Conservation (phyloP, 345 rosid genomes). For the Syzygium aromaticum region DNA sequence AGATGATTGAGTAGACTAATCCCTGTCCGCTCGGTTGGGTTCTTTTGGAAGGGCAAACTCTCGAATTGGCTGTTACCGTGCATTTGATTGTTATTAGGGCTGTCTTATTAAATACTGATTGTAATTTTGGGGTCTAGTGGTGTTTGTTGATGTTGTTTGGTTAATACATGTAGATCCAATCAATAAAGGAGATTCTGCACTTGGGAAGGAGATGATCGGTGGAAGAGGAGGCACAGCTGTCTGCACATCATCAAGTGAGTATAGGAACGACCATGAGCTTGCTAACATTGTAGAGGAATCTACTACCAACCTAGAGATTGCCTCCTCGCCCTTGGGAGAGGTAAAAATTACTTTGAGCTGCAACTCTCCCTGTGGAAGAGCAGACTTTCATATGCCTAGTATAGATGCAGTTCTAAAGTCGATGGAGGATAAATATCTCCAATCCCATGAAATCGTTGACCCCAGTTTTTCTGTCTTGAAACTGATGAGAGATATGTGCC, state of each 20-base stretch:
- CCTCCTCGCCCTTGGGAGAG: slow-evolving; percentile 70
- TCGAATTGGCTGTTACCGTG: not conserved
- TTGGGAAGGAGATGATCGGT: slow-evolving; percentile 9
- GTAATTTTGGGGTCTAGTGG: not conserved
- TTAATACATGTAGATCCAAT: slow-evolving; percentile 20
- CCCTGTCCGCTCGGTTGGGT: not conserved
- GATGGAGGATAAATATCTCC: slow-evolving; percentile 73
- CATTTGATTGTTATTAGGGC: not conserved
- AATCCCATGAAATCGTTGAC: slow-evolving; percentile 65
- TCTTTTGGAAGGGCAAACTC: not conserved
- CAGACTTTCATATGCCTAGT: slow-evolving; percentile 50
- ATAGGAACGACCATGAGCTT: slow-evolving; percentile 7
- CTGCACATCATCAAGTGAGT: slow-evolving; percentile 12
- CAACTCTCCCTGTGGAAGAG: slow-evolving; percentile 45
- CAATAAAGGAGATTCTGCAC: slow-evolving; percentile 10
- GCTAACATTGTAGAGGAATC: slow-evolving; percentile 17
- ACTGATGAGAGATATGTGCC: slow-evolving; percentile 74
- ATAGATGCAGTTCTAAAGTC: slow-evolving; percentile 57
- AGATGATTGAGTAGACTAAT: not conserved
- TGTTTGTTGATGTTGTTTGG: not conserved
- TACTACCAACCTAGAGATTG: slow-evolving; percentile 47
- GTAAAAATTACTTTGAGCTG: slow-evolving; percentile 76
- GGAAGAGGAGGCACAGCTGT: slow-evolving; percentile 19
- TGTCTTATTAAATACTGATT: not conserved
- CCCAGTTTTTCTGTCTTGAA: slow-evolving; percentile 57